Evolutionary conservation across 345 rosid genomes (phyloP), one percentile per base, ranked within the genome.

Genomic region (Ailanthus altissimus): DNA sequence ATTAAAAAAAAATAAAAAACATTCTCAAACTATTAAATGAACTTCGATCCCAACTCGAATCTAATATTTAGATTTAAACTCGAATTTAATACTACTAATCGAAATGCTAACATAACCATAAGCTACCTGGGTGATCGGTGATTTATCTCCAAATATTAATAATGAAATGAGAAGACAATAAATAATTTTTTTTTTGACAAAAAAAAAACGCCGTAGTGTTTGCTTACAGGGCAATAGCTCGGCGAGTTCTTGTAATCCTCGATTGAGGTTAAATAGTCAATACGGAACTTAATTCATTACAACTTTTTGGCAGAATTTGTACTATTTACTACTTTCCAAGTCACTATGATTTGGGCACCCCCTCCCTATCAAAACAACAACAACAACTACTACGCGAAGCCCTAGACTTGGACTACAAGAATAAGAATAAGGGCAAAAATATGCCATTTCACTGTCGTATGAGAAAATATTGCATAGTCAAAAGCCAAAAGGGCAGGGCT

Each of bases 301-400:
- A 32, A 32, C 20, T 50, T 15, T 50, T 50, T 11, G 13, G 50
- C 13, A 32, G 38, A 32, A 32, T 32, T 32, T 32, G 38, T 32
- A 32, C 38, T 32, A 32, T 32, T 32, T 32, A n/a, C 38, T 1
- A 32, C 38, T 32, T 70, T 38, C 12, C 36, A n/a, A 53, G 62
- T 53, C 74, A 11, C 14, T 15, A n/a, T n/a, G 20, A 42, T 53
- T 54, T 11, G 49, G 72, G 47, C 60, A 53, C 63, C 62, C 74
- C 49, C 20, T 13, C 75, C 4, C 20, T 11, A 13, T 8, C 1
- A 5, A 12, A 5, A 38, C 21, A 3, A 43, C 2, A n/a, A 12
- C 53, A 5, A 38, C 21, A 3, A 43, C 2, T 21, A 12, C 53
- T 67, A 45, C 36, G 59, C 3, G 2, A 70, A 51, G 10, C 57